phyloP scores from a whole-genome alignment of 352 stramenopile species.

The Phytophthora macrochlamydospora region DNA sequence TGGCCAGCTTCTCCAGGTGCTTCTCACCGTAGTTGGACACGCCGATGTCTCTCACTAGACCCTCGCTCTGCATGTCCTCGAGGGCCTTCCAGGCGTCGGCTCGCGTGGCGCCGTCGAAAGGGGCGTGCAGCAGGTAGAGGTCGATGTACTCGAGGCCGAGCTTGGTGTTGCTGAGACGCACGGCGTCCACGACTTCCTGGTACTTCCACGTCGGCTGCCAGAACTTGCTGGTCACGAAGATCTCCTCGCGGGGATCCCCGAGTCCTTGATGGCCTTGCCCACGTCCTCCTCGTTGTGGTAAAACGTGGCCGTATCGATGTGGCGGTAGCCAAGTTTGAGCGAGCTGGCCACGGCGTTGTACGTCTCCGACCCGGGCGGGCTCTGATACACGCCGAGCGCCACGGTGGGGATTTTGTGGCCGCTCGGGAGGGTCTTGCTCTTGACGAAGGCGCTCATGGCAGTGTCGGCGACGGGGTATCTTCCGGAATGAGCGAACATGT shows the following conservation, averaged over 20 bases:
- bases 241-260: constrained; percentile 69
- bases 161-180: constrained; percentile 56
- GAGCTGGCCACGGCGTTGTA: constrained; percentile 56
- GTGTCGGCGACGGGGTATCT: constrained; percentile 32
- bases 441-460: constrained; percentile 27
- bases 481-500: not conserved
- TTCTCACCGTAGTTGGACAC: constrained; percentile 89
- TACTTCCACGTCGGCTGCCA: constrained; percentile 58
- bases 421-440: constrained; percentile 44
- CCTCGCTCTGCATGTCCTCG: constrained; percentile 53
- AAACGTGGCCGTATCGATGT: constrained; percentile 88
- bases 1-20: constrained; percentile 39
- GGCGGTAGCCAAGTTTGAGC: constrained; percentile 79
- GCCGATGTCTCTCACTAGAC: constrained; percentile 80
- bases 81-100: constrained; percentile 61
- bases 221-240: constrained; percentile 91
- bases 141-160: constrained; percentile 81
- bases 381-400: constrained; percentile 57
- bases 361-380: constrained; percentile 37
- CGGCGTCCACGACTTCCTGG: constrained; percentile 60
- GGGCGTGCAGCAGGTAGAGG: constrained; percentile 82
- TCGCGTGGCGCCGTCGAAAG: constrained; percentile 44
- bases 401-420: constrained; percentile 49
- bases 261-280: constrained; percentile 70
- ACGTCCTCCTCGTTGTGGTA: constrained; percentile 91